A percentile compares a stretch with the other conserved stretches of the same genome.
These are phyloP conservation scores for Candida sanyaensis DNA, from an alignment of 1,139 yeast genomes.

Conservation along the genomic window DNA sequence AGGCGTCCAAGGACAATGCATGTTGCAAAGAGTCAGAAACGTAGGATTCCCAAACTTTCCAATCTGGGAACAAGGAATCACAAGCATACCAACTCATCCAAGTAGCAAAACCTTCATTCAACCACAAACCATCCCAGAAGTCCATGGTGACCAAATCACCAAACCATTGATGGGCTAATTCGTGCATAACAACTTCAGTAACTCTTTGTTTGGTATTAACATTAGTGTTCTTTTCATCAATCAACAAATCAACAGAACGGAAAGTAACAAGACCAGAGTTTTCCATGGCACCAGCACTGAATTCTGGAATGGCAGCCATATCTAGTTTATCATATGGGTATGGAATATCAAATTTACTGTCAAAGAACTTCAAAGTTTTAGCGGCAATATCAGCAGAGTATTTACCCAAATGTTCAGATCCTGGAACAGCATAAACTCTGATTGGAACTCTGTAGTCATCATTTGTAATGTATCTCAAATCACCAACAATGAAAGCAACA, in stretches of 20 bases:
- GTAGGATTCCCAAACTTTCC: slow-evolving; percentile 57
- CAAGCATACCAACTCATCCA: slow-evolving; percentile 58
- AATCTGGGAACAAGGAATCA: slow-evolving; percentile 54
- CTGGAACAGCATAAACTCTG: slow-evolving; percentile 56
- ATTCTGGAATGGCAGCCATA: slow-evolving; percentile 57
- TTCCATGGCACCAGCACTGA: slow-evolving; percentile 65
- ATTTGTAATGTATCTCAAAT: slow-evolving; percentile 69
- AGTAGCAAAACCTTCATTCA: slow-evolving; percentile 65
- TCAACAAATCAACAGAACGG: slow-evolving; percentile 54
- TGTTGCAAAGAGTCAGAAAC: slow-evolving; percentile 53
- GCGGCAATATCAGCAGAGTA: slow-evolving; percentile 55
- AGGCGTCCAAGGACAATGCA: slow-evolving; percentile 54
- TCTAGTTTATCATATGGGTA: slow-evolving; percentile 65
- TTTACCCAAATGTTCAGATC: slow-evolving; percentile 49
- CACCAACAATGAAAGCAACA: slow-evolving; percentile 79
- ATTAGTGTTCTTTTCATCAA: slow-evolving; percentile 48
- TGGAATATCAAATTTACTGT: slow-evolving; percentile 52
- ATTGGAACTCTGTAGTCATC: slow-evolving; percentile 65
- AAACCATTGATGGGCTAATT: slow-evolving; percentile 66
- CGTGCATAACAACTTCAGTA: slow-evolving; percentile 61
- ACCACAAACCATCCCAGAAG: slow-evolving; percentile 67
- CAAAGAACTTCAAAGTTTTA: slow-evolving; percentile 53
- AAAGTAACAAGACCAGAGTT: slow-evolving; percentile 60
- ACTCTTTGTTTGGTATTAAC: slow-evolving; percentile 49
- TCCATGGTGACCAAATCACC: slow-evolving; percentile 65